Conservation (phyloP, 352 stramenopile species). For the Aphanomyces invadans region DNA sequence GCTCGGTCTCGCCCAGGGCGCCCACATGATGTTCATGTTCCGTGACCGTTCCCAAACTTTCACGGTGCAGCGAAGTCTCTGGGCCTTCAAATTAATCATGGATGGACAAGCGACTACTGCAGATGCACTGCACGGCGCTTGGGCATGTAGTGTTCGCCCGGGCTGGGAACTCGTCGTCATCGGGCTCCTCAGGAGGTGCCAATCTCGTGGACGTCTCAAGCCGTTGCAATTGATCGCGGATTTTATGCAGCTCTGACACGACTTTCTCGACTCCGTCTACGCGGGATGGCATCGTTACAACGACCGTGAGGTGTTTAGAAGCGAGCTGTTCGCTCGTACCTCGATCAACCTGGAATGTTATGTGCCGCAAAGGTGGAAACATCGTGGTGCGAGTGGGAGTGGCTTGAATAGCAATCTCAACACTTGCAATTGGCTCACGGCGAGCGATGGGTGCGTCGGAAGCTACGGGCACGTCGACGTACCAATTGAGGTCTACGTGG, state of each 20-base stretch:
- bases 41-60: too few relatives aligned
- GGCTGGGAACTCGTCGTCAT: too few relatives aligned
- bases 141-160: too few relatives aligned
- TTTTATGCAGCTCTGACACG: conserved; percentile 1
- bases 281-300: neutral
- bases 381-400: neutral
- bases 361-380: conserved; percentile 1
- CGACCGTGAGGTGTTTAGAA: neutral
- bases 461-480: neutral
- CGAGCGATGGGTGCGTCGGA: neutral
- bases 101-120: too few relatives aligned
- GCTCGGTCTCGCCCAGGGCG: too few relatives aligned
- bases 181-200: too few relatives aligned
- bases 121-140: too few relatives aligned
- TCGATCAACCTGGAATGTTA: neutral
- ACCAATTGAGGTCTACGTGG: neutral
- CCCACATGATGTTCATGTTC: too few relatives aligned
- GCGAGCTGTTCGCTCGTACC: conserved; percentile 2
- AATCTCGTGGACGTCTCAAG: neutral
- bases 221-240: conserved; percentile 11
- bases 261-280: neutral
- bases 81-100: too few relatives aligned
- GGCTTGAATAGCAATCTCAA: neutral
- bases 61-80: too few relatives aligned
- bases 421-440: neutral